Evolutionary conservation across 2,329 filamentous ascomycete species (phyloP).

Genomic region (Bertia moriformis): DNA sequence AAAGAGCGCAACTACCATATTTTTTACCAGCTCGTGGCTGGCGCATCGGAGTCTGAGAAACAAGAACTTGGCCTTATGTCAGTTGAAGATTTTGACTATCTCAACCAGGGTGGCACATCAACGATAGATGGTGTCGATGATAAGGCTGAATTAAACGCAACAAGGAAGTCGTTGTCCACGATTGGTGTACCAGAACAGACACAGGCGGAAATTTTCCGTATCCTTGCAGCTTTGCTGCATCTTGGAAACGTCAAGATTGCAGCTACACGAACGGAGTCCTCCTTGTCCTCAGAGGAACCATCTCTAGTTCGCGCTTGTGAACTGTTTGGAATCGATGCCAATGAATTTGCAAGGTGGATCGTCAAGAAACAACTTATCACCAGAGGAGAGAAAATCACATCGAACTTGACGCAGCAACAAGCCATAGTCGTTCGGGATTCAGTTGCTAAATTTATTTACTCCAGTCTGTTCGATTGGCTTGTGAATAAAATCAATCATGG

Average conservation of each 20-base stretch:
- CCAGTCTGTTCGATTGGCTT: conserved; percentile 94
- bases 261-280: conserved; percentile 75
- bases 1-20: conserved; percentile 99
- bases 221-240: conserved; percentile 81
- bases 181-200: conserved; percentile 67
- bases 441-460: conserved; percentile 97
- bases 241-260: conserved; percentile 94
- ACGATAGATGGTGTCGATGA: conserved; percentile 91
- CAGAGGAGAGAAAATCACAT: conserved; percentile 91
- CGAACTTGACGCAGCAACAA: conserved; percentile 84
- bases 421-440: conserved; percentile 90
- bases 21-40: conserved; percentile 92
- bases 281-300: conserved; percentile 66
- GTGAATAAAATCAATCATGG: conserved; percentile 93
- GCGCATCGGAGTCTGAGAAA: conserved; percentile 71
- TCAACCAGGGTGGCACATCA: conserved; percentile 87
- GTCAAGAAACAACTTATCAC: conserved; percentile 98
- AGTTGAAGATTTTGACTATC: conserved; percentile 83
- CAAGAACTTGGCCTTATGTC: conserved; percentile 67
- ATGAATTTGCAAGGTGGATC: conserved; percentile 90
- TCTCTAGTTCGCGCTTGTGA: conserved; percentile 67
- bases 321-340: conserved; percentile 73
- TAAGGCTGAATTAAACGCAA: conserved; percentile 81
- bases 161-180: conserved; percentile 70
- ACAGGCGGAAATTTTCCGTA: conserved; percentile 74